Base-by-base conservation (phyloP, 495 filamentous ascomycete genomes). In the Parathielavia appendiculata region DNA sequence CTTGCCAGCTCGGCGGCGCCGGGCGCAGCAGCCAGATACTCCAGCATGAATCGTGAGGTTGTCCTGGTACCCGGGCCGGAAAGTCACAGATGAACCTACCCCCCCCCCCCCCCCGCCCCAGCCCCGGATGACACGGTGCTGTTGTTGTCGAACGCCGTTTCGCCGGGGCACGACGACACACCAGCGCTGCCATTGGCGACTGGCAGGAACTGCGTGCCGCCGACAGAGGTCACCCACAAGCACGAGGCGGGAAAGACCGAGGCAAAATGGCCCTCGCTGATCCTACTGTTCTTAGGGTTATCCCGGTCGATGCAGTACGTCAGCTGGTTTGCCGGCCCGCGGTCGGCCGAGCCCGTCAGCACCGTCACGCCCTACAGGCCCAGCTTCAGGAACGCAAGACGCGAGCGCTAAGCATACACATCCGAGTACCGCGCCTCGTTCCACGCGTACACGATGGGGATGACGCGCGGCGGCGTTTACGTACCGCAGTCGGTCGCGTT, bases 331-430 rank as follows among this genome's bases (percentile, higher is more conserved):
- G 26, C 75, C 2, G 69, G 77, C 17, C 85, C 83, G 38, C 81
- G 74, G 69, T 86, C 83, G 17, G 82, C 83, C 1, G 79, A 82
- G 8, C 82, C 77, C 43, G 77, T 76, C 20, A 87, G 56, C 22
- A 84, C 71, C 0, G 79, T 80, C 14, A 82, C 77, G 16, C 84
- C 84, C 64, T 76, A 75, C 26, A 86, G 73, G 14, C 79, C 82
- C 20, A 87, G 79, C 72, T 87, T 87, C 76, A 86, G 77, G 68
- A 70, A 68, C 71, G 70, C 67, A 51, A 47, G 52, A 47, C 69
- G 71, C 60, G 70, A 59, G 9, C 71, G 63, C 36, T 58, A 49
- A 30, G 54, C 46, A 46, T 69, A 73, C 9, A n/a, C 46, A 13
- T 54, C 51, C 0, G 67, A 61, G 36, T 59, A 52, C 44, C 60